Evolutionary conservation across 805 yeast species (phyloP), one percentile per base, ranked within the genome.

Genomic region (Yarrowia divulgata): DNA sequence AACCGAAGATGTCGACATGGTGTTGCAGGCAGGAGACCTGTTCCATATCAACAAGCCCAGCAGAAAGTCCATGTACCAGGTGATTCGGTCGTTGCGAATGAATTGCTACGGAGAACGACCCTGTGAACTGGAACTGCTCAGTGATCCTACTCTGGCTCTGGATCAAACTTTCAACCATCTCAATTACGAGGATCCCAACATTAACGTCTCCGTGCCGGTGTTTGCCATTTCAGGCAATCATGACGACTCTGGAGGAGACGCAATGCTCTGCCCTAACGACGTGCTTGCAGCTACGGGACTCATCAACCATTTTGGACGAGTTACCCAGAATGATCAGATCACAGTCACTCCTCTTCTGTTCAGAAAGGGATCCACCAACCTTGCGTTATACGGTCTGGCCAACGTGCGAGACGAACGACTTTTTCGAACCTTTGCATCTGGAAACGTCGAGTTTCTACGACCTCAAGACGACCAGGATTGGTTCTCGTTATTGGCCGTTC

Each of bases 201-300:
- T 91, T 71, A 95, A 95, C 77, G 88, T 95, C 2, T 87, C 97
- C 0, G 85, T 93, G 16, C 99, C 99, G 0, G 85, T 95, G 9
- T 92, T 95, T 81, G 94, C 93, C 8, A 94, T 95, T 4, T 87
- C 94, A 57, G 99, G 99, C 2, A 95, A 95, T 75, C 99, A 95
- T 77, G 99, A 95, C 78, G 98, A 95, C 78, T 91, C 97, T 3
- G 90, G 97, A 0, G 98, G 98, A 1, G 90, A 87, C 67, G 77
- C 77, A 2, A 79, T 91, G 68, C 80, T 95, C 14, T 88, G 93
- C 68, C 97, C 99, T 0, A 81, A 95, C 82, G 99, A 95, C 77
- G 79, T 95, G 3, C 79, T 95, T 13, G 85, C 91, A 19, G 91
- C 90, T 8, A 81, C 91, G 1, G 98, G 98, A 0, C 79, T 93